Conservation (phyloP, 2,329 filamentous ascomycete species). For the Orbilia brochopaga region DNA sequence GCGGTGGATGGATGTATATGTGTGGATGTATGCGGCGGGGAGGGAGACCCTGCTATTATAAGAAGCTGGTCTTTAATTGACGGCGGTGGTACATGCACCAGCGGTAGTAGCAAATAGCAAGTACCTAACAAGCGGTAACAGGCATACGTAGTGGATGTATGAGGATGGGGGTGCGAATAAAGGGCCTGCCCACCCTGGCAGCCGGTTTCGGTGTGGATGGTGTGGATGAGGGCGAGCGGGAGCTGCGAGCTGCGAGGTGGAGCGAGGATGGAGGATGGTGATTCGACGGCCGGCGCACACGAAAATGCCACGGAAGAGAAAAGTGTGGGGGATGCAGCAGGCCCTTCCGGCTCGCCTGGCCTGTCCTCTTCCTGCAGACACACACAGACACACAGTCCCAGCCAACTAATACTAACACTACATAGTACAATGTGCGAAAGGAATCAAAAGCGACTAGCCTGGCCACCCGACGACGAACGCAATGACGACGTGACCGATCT, state of each 20-base stretch:
- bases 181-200: slow-evolving; percentile 7
- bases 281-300: slow-evolving; percentile 12
- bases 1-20: slow-evolving; percentile 24
- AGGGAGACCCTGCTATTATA: slow-evolving; percentile 7
- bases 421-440: no score
- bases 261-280: neutral
- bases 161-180: no score
- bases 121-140: no score
- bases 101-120: no score
- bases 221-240: neutral
- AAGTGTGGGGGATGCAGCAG: neutral
- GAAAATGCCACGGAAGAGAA: slow-evolving; percentile 42
- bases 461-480: no score
- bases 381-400: neutral
- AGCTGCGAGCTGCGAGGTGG: neutral
- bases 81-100: no score
- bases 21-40: neutral
- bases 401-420: neutral
- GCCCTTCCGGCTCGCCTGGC: neutral
- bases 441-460: no score
- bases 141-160: no score
- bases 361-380: neutral
- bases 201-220: slow-evolving; percentile 7
- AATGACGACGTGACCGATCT: neutral
- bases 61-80: neutral